phyloP scores from a whole-genome alignment of 1,284 basidiomycete species.

The Fomitopsis schrenkii region DNA sequence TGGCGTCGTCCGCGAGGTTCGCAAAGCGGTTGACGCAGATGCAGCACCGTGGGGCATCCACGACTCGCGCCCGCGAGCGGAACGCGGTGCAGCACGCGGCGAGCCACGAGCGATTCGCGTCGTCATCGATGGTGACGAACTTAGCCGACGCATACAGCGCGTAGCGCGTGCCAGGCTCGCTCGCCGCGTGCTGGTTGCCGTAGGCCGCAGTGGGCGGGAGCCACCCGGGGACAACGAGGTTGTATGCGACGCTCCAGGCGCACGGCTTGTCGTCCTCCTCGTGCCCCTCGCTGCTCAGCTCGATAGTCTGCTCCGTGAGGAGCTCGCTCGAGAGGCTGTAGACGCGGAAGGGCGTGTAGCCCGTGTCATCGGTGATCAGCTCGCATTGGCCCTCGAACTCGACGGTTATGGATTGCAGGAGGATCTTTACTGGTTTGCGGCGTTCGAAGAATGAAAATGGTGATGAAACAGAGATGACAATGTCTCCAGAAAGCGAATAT shows the following conservation, averaged over 20 bases:
- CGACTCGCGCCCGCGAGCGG: constrained; percentile 8
- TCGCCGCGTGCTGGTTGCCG: constrained; percentile 34
- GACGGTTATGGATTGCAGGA: constrained; percentile 63
- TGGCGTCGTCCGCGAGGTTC: constrained; percentile 10
- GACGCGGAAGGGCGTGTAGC: constrained; percentile 61
- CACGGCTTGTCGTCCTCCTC: constrained; percentile 49
- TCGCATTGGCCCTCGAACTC: constrained; percentile 79
- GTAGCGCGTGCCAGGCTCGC: constrained; percentile 54
- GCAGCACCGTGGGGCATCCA: constrained; percentile 11
- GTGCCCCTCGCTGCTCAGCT: constrained; percentile 58
- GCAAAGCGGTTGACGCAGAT: constrained; percentile 24
- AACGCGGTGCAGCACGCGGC: constrained; percentile 22
- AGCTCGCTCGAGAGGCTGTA: constrained; percentile 66
- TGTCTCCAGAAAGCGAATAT: constrained; percentile 74
- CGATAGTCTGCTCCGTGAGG: constrained; percentile 43
- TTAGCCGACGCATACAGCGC: constrained; percentile 63
- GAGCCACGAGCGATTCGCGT: constrained; percentile 38
- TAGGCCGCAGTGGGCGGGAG: constrained; percentile 55
- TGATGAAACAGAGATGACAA: constrained; percentile 54
- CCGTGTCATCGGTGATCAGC: constrained; percentile 48
- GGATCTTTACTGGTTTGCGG: constrained; percentile 41
- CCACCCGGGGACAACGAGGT: constrained; percentile 75
- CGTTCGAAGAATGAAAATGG: constrained; percentile 46
- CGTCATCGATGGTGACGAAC: constrained; percentile 43
- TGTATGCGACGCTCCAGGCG: constrained; percentile 69